These are phyloP conservation scores for Vigna trinervia DNA, from an alignment of 306 rosid species.

Conservation along the genomic window DNA sequence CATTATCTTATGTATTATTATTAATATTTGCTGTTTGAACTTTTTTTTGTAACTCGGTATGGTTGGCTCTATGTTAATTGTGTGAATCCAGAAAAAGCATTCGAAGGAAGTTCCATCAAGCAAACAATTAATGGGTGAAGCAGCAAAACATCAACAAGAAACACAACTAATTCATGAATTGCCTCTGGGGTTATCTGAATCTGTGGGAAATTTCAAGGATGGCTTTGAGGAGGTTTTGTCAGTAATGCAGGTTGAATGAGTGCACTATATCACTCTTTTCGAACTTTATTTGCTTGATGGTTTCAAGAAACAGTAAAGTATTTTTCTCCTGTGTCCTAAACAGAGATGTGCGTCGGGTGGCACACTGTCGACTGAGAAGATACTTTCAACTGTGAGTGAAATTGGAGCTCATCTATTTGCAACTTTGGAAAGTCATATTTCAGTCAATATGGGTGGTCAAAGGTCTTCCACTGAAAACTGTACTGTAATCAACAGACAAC, in stretches of 20 bases:
- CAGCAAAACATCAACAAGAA: slow-evolving; percentile 62
- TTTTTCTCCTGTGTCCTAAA: slow-evolving; percentile 36
- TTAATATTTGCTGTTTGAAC: slow-evolving; percentile 22
- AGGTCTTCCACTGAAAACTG: slow-evolving; percentile 44
- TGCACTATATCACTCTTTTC: slow-evolving; percentile 34
- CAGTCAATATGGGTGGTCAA: slow-evolving; percentile 49
- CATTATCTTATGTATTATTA: slow-evolving; percentile 26
- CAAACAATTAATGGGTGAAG: slow-evolving; percentile 52
- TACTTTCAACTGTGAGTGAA: slow-evolving; percentile 73
- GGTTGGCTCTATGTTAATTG: slow-evolving; percentile 38
- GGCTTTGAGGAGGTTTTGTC: slow-evolving; percentile 69
- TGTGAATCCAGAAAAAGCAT: slow-evolving; percentile 63
- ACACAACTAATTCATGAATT: slow-evolving; percentile 56
- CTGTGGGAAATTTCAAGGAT: slow-evolving; percentile 64
- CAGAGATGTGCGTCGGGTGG: slow-evolving; percentile 62
- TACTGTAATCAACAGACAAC: slow-evolving; percentile 58
- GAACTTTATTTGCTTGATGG: slow-evolving; percentile 32
- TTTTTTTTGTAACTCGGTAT: slow-evolving; percentile 13
- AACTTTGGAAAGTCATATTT: slow-evolving; percentile 65
- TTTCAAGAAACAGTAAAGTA: slow-evolving; percentile 27
- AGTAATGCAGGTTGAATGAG: slow-evolving; percentile 62
- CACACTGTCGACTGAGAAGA: slow-evolving; percentile 55
- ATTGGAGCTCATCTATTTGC: slow-evolving; percentile 65
- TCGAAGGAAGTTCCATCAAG: slow-evolving; percentile 58
- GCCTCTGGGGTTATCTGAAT: slow-evolving; percentile 59